Evolutionary conservation across 441 rosid genomes (phyloP), one percentile per base, ranked within the genome.

Genomic region (Populus hybrid): DNA sequence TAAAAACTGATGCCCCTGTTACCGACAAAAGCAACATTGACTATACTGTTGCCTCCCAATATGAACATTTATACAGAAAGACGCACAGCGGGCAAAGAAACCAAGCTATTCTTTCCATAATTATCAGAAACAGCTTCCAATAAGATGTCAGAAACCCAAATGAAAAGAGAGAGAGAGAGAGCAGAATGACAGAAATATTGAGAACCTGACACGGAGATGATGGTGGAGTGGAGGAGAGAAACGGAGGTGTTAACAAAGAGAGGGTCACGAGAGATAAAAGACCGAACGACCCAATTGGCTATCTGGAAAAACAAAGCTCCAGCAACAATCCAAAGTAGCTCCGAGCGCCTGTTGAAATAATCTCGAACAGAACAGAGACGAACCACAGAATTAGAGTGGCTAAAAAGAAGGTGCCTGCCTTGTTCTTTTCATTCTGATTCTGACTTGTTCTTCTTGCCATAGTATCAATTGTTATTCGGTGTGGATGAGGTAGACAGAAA

Each of bases 241-340:
- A 92, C 97, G 38, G 89, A 86, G 82, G 97, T 93, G n/a, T 93
- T 94, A 53, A 94, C 99, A 67, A 92, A 90, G 81, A 92, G 89
- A 82, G 95, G 91, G 69, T 92, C 97, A 71, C 97, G 97, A 81
- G 92, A 92, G 76, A 92, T 79, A 72, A 65, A 67, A 36, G 68
- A 30, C 12, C 97, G 89, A 80, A 94, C 71, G 34, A 85, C 79
- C 91, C 91, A 86, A 78, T 93, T 94, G 38, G 92, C 89, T 24
- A 78, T 38, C 80, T 94, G 97, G 90, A 82, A 93, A 76, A 94
- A 90, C 66, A 73, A 83, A 69, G 82, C 85, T 12, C 97, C 97
- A 1, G 75, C 81, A 16, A 90, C 79, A 70, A 94, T 83, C 74
- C 69, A 86, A 23, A 88, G 68, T 53, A 94, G 91, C 84, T 88